Evolutionary conservation across 805 yeast species (phyloP), one percentile per base, ranked within the genome.

Genomic region (Hanseniaspora meyeri): DNA sequence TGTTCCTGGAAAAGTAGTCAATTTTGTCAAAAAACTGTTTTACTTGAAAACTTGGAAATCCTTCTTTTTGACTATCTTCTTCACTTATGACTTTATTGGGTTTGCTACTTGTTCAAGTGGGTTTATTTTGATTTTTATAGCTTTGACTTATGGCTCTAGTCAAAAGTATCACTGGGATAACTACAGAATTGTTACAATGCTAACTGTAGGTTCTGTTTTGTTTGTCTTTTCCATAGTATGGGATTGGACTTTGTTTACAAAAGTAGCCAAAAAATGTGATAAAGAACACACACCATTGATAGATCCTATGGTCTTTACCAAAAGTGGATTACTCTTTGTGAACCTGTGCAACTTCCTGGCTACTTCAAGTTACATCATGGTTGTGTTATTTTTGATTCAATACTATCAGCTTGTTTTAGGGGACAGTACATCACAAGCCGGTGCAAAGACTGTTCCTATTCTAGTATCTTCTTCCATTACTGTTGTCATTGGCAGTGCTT

Each of bases 151-250:
- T 51, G 82, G 83, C 17, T 88, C 87, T 36, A 87, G 87, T 3
- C 70, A 77, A 11, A 69, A 76, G 14, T 81, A 74, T 63, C 65
- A 70, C 0, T 84, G 89, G 89, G 61, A 73, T 61, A 76, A 75
- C 10, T 65, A 74, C 4, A 58, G 69, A 24, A 72, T 72, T 16
- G 74, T 78, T 16, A 53, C 68, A 7, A 66, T 76, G 66, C 64
- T 78, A 43, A 64, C 68, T 2, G 58, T 77, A 42, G 82, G 82
- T 31, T 75, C 71, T 1, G 54, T 65, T 0, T 67, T 72, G 20
- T 69, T 77, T 24, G 58, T 74, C 1, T 59, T 63, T 0, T 81
- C 83, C 55, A 42, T 80, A 10, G 19, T 78, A 2, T 71, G 77
- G 32, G 86, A 83, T 49, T 62, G 62, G 43, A 49, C 54, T 14